Evolutionary conservation across 108 stramenopile genomes (phyloP), one percentile per base, ranked within the genome.

Genomic region (Discostella pseudostelligera): DNA sequence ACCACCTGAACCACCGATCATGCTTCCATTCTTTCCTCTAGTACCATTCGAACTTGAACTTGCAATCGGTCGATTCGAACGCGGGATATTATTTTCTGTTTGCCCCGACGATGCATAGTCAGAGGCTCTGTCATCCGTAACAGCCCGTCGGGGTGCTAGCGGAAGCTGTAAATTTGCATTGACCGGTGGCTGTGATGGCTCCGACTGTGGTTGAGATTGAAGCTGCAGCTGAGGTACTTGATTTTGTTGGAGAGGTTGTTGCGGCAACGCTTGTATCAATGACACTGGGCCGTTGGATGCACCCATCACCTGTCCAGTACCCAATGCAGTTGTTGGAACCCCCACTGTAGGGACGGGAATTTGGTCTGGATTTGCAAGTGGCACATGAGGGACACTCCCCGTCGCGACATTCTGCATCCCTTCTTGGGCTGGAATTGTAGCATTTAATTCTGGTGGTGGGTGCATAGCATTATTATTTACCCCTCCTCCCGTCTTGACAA

Each of bases 1-100:
- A 28, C 88, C 88, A 39, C 57, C 66, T 24, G 57, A 26, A 5
- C 50, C 45, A 16, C 76, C 76, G n/a, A 77, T 50, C 26, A 77
- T 49, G 12, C 68, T 68, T 0, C 76, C 68, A 53, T 59, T 64
- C 50, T 26, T 39, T 8, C 47, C 43, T 45, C 50, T 65, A 2
- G 29, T 50, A 32, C 47, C 26, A 16, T 43, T 50, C 10, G 13
- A 17, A 14, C 29, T 24, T 22, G 7, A 17, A 11, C 11, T 10
- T 20, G 49, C 22, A 4, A 10, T 22, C 21, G 42, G 42, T 3
- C 42, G 42, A 43, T 43, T 16, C 29, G 32, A 35, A 22, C 53
- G 26, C 2, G 16, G 53, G 32, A 54, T 16, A 0, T 25, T 20
- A 20, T 20, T 22, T 16, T 4, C 53, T 46, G 43, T 32, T 26